phyloP scores from a whole-genome alignment of 2,329 filamentous ascomycete genomes.

The Hypomyces rosellus region DNA sequence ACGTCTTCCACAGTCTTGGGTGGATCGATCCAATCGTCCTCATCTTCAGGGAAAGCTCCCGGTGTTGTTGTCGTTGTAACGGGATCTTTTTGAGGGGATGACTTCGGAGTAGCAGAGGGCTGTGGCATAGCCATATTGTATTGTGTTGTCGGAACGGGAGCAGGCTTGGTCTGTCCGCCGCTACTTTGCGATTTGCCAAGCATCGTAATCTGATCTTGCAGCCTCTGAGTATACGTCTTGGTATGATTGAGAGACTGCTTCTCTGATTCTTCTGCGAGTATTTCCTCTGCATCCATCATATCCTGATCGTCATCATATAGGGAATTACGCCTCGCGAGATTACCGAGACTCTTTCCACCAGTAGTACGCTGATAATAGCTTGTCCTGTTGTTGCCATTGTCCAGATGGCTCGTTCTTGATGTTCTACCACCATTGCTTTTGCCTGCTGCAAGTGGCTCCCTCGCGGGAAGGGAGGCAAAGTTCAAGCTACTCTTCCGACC shows the following conservation, averaged over 20 bases:
- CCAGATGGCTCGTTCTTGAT: conserved; percentile 73
- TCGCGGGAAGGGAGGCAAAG: conserved; percentile 85
- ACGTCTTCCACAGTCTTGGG: conserved; percentile 28
- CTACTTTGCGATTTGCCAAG: conserved; percentile 52
- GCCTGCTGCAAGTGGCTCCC: conserved; percentile 78
- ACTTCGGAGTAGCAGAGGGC: conserved; percentile 21
- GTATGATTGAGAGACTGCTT: conserved; percentile 49
- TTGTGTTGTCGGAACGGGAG: conserved; percentile 23
- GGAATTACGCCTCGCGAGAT: conserved; percentile 36
- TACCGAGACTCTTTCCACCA: conserved; percentile 65
- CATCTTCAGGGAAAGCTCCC: conserved; percentile 49
- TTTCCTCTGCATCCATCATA: conserved; percentile 46
- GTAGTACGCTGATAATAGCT: conserved; percentile 71
- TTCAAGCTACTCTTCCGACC: conserved; percentile 92
- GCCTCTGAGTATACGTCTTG: conserved; percentile 86
- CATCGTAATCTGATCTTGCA: conserved; percentile 87
- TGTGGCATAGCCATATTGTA: conserved; percentile 21
- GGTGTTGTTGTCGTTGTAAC: conserved; percentile 39
- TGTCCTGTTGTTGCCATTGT: conserved; percentile 60
- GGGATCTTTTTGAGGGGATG: conserved; percentile 23
- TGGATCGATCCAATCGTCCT: conserved; percentile 60
- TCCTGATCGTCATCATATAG: conserved; percentile 43
- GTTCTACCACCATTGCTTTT: conserved; percentile 71
- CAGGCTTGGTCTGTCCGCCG: conserved; percentile 42
- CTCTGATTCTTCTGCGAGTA: conserved; percentile 38